These are phyloP conservation scores for Fusarium sp. DNA, from an alignment of 2,329 filamentous ascomycete species.

Conservation along the genomic window DNA sequence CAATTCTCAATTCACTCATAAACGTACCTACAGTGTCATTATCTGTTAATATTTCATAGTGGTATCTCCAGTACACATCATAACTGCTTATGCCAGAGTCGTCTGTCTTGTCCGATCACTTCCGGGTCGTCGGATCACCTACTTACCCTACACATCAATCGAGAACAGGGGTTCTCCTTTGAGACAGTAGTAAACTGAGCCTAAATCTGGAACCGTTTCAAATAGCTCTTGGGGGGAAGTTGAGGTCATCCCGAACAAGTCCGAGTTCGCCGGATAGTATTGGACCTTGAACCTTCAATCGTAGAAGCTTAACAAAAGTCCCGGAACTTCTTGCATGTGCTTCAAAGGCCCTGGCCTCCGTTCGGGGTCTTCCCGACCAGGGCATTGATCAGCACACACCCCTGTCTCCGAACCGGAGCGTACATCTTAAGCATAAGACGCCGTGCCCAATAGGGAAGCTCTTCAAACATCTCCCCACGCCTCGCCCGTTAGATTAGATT, in stretches of 20 bases:
- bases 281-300: not conserved
- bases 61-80: not conserved
- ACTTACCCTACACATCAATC: not conserved
- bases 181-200: not conserved
- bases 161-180: not conserved
- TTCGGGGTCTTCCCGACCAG: not conserved
- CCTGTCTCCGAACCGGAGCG: not conserved
- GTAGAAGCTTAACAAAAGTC: not conserved
- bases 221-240: not conserved
- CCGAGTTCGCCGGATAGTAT: not conserved
- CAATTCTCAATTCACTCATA: no score
- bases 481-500: not conserved
- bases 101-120: not conserved
- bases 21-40: no score
- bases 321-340: not conserved
- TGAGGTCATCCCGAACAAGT: not conserved
- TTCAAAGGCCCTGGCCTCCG: not conserved
- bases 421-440: not conserved
- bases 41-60: not conserved
- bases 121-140: not conserved
- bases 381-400: not conserved
- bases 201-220: not conserved
- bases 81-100: not conserved
- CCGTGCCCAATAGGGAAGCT: not conserved
- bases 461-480: not conserved